phyloP scores from a whole-genome alignment of 2,329 filamentous ascomycete species.

The Cercospora nicotianae region DNA sequence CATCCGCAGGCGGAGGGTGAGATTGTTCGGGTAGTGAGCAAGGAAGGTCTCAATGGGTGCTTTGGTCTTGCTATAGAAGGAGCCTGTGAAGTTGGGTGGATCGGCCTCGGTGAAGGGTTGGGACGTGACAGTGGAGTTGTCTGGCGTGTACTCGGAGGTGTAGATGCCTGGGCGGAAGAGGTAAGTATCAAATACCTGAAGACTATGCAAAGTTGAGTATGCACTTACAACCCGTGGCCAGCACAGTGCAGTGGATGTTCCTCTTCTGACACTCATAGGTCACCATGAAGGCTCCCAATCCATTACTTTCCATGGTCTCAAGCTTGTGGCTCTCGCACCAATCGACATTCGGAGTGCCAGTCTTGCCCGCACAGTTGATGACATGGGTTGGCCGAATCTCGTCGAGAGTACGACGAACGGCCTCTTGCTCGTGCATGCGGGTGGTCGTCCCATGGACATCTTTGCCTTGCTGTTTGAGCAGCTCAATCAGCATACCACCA shows the following conservation, averaged over 20 bases:
- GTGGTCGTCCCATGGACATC: slow-evolving; percentile 61
- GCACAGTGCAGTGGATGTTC: slow-evolving; percentile 64
- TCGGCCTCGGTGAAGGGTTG: slow-evolving; percentile 63
- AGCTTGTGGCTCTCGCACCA: slow-evolving; percentile 71
- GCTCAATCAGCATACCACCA: slow-evolving; percentile 59
- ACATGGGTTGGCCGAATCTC: slow-evolving; percentile 65
- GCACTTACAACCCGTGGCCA: slow-evolving; percentile 62
- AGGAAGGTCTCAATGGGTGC: slow-evolving; percentile 64
- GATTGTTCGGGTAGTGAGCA: slow-evolving; percentile 62
- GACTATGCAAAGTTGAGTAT: no score
- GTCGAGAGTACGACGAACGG: slow-evolving; percentile 58
- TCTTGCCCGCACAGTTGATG: slow-evolving; percentile 65
- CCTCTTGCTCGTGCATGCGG: slow-evolving; percentile 64
- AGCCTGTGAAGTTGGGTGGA: slow-evolving; percentile 63
- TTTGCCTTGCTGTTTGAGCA: slow-evolving; percentile 62
- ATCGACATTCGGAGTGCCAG: slow-evolving; percentile 67
- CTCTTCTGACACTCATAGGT: slow-evolving; percentile 61
- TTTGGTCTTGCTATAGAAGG: slow-evolving; percentile 69
- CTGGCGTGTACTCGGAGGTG: slow-evolving; percentile 26
- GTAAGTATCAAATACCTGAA: neutral
- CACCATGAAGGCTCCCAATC: slow-evolving; percentile 64
- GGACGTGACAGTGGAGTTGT: slow-evolving; percentile 50
- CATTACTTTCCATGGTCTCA: slow-evolving; percentile 66
- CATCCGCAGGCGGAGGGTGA: slow-evolving; percentile 68
- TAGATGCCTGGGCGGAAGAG: slow-evolving; percentile 28